Conservation (phyloP, 805 yeast species). For the Candida awuae region DNA sequence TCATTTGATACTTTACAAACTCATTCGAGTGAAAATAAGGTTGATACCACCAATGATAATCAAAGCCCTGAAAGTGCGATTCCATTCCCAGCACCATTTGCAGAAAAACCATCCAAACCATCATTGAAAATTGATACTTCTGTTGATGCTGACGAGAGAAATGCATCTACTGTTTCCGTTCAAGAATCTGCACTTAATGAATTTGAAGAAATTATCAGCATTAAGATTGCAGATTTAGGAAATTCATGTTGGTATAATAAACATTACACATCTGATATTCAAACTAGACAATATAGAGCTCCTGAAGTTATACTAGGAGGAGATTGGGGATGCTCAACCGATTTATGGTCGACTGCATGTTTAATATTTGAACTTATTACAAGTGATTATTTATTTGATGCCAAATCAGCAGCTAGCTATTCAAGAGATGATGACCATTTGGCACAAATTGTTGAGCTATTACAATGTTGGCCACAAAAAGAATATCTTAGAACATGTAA, state of each 20-base stretch:
- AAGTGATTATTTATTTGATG: conserved; percentile 56
- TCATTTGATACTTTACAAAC: conserved; percentile 5
- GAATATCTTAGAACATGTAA: conserved; percentile 35
- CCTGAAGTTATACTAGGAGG: conserved; percentile 56
- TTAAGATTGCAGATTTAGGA: conserved; percentile 64
- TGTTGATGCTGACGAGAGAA: background rate
- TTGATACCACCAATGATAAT: background rate
- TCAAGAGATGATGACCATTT: conserved; percentile 54
- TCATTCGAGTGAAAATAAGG: background rate
- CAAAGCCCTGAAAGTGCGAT: too few species aligned
- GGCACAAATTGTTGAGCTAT: conserved; percentile 52
- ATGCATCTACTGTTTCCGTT: conserved; percentile 1
- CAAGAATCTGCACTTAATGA: conserved; percentile 16
- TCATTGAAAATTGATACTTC: conserved; percentile 2
- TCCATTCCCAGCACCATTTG: conserved; percentile 7
- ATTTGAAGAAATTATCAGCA: conserved; percentile 30
- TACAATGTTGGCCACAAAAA: conserved; percentile 30
- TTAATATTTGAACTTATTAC: conserved; percentile 51
- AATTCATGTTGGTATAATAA: conserved; percentile 58
- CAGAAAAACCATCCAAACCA: conserved; percentile 1
- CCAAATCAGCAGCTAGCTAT: conserved; percentile 41
- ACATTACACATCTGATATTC: conserved; percentile 62
- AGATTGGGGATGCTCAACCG: conserved; percentile 57
- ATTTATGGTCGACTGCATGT: conserved; percentile 55
- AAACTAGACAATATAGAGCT: conserved; percentile 59